A percentile compares a stretch with the other conserved stretches of the same genome.
Evolutionary conservation across 192 early-diverging fungal genomes (phyloP).

Genomic region (Entophlyctis helioformis): DNA sequence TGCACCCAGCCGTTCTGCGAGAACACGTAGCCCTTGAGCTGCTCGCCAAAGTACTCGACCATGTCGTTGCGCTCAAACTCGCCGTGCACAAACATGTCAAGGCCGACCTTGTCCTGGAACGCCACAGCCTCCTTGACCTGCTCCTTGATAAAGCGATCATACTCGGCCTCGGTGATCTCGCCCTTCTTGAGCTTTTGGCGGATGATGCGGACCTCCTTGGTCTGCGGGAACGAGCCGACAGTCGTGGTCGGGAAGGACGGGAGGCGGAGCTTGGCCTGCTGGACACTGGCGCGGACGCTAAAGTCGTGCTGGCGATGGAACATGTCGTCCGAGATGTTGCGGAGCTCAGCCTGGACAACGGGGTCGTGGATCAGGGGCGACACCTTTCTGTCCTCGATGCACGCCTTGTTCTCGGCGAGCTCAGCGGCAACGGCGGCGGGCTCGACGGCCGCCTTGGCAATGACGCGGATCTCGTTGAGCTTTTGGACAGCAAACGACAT

Average conservation of each 20-base stretch:
- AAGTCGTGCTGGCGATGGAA: constrained; percentile 69
- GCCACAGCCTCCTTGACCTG: constrained; percentile 77
- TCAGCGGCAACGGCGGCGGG: constrained; percentile 48
- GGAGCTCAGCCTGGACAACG: constrained; percentile 50
- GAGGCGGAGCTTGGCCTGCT: constrained; percentile 65
- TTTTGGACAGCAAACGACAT: constrained; percentile 90
- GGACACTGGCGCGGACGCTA: constrained; percentile 53
- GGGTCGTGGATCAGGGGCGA: constrained; percentile 77
- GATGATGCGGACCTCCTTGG: constrained; percentile 85
- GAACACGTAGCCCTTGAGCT: constrained; percentile 86
- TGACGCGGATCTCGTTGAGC: constrained; percentile 64
- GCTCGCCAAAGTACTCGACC: constrained; percentile 95
- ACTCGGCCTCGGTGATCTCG: constrained; percentile 49
- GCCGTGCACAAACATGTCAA: constrained; percentile 96
- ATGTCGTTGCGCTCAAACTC: constrained; percentile 83
- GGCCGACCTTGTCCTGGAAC: constrained; percentile 77
- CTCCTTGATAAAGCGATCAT: constrained; percentile 70
- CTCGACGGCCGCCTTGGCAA: constrained; percentile 47
- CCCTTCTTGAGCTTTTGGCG: constrained; percentile 87
- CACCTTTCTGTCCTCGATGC: constrained; percentile 45
- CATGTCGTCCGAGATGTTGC: constrained; percentile 51
- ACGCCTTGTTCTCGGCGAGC: constrained; percentile 53
- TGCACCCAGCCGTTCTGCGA: constrained; percentile 96
- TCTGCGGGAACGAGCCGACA: constrained; percentile 97
- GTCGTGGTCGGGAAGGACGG: constrained; percentile 94